Evolutionary conservation across 305 asterid species (phyloP), one percentile per base, ranked within the genome.

Genomic region (Fraxinus xanthoxyloides): DNA sequence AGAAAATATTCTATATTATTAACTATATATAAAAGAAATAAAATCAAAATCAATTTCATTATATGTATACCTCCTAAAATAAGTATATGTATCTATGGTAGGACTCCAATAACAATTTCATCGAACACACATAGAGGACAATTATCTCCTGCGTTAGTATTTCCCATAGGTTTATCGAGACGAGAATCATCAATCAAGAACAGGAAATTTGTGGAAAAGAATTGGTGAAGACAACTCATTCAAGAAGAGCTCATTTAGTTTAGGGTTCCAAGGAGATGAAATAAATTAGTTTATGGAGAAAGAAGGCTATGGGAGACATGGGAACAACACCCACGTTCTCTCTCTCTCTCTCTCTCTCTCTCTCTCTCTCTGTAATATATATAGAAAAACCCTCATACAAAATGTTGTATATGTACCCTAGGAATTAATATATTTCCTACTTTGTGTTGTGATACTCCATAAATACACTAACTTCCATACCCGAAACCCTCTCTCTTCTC

Each of bases 321-420:
- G 96, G 88, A 90, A 90, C 95, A 90, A 89, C 79, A 83, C 95
- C 97, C 98, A 92, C 94, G 97, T 93, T 93, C 88, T 84, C 91
- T 86, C 87, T 86, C 80, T 72, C 89, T 46, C 80, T 72, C 89
- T 46, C 84, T 93, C 87, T 84, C 91, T 86, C 87, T 86, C 79
- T 72, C 89, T 46, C 67, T 35, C 40, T 35, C 40, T 7, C 9
- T 36, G 7, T 2, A 7, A 36, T 36, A 36, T 7, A 36, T 36
- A 36, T 38, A 38, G 12, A 38, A 10, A 83, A 43, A 54, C 79
- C 46, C 79, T 82, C 81, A 8, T 79, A 85, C 84, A 82, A 77
- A 74, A 75, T 83, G 76, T 80, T 78, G 81, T 88, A 79, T 85
- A 82, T 69, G 77, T 79, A 73, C 76, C 81, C 76, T 38, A 86